Evolutionary conservation across 2,329 filamentous ascomycete species (phyloP).

Genomic region (Dothiorella sarmentorum): DNA sequence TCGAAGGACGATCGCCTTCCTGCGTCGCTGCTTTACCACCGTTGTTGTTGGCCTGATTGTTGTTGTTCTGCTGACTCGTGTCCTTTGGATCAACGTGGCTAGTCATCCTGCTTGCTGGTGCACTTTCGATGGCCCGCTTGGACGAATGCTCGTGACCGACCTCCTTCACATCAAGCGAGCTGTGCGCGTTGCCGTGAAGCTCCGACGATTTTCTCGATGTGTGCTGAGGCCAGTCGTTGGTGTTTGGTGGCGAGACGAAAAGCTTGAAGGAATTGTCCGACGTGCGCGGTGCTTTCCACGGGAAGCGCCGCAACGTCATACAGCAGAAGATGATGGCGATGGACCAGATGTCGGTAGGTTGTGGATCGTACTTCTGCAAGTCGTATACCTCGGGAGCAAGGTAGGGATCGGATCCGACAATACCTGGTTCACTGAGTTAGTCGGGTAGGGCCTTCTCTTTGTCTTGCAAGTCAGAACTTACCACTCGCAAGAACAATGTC

Average conservation of each 20-base stretch:
- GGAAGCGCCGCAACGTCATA: constrained; percentile 92
- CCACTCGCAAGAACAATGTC: constrained; percentile 77
- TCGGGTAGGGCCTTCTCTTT: neutral
- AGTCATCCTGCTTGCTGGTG: constrained; percentile 40
- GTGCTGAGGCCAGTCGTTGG: constrained; percentile 33
- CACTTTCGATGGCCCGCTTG: constrained; percentile 30
- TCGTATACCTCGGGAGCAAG: constrained; percentile 96
- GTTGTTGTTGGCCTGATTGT: constrained; percentile 24
- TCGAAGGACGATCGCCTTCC: constrained; percentile 24
- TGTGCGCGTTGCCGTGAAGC: constrained; percentile 34
- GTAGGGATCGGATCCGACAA: constrained; percentile 89
- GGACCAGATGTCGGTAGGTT: constrained; percentile 95
- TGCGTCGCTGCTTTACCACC: constrained; percentile 7
- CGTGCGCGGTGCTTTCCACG: constrained; percentile 90
- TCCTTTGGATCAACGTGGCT: constrained; percentile 26
- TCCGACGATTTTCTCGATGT: constrained; percentile 9
- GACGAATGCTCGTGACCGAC: constrained; percentile 21
- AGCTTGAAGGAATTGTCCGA: constrained; percentile 94
- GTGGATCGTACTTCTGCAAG: constrained; percentile 86
- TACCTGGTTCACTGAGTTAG: constrained; percentile 48
- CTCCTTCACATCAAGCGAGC: constrained; percentile 28
- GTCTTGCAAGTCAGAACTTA: constrained; percentile 43
- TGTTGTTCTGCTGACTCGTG: constrained; percentile 29
- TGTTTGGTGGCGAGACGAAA: constrained; percentile 78
- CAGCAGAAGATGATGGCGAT: constrained; percentile 98